Base-by-base conservation (phyloP, 208 protist species). In the Kentomonas sorsogonicus region DNA sequence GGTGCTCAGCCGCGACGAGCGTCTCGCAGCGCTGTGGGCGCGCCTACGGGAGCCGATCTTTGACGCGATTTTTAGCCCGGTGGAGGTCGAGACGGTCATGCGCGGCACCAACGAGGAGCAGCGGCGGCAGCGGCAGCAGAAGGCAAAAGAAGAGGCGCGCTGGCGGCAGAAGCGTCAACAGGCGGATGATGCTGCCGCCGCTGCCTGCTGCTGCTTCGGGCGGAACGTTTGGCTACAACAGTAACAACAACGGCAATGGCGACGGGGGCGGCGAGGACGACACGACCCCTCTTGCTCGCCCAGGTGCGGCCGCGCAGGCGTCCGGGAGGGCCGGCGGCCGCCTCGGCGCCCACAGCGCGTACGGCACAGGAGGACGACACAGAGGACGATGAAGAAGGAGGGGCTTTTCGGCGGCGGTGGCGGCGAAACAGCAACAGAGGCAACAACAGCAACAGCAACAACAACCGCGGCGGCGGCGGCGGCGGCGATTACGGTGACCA, bases 51-150 rank as follows among this genome's bases (percentile, higher is more conserved):
- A 68, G 15, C 71, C 78, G 10, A 79, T 93, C 25, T 86, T 89
- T 31, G 79, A 83, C 47, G 77, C 77, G n/a, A 36, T 90, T 43
- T 93, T 89, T 44, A 81, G 66, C 30, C 74, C 82, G 1, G 61
- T 74, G 39, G 23, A 65, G 26, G 70, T 85, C 27, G 63, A 46
- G 0, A 29, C 44, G n/a, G 51, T 29, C 29, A 53, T 57, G 58
- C 33, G 46, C 46, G 25, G 9, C 29, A 46, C 40, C 10, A 30
- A 22, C 34, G 40, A 6, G 38, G 16, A 15, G 40, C 41, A 39
- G 38, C 20, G 31, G 47, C 31, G 30, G 38, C 31, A 48, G 25
- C 18, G 56, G 26, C 22, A 51, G 29, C n/a, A n/a, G n/a, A n/a
- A n/a, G n/a, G n/a, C n/a, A n/a, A n/a, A n/a, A n/a, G n/a, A n/a